A percentile compares a stretch with the other conserved stretches of the same genome.
phyloP scores from a whole-genome alignment of 805 yeast genomes.

The Candida peoriensis region DNA sequence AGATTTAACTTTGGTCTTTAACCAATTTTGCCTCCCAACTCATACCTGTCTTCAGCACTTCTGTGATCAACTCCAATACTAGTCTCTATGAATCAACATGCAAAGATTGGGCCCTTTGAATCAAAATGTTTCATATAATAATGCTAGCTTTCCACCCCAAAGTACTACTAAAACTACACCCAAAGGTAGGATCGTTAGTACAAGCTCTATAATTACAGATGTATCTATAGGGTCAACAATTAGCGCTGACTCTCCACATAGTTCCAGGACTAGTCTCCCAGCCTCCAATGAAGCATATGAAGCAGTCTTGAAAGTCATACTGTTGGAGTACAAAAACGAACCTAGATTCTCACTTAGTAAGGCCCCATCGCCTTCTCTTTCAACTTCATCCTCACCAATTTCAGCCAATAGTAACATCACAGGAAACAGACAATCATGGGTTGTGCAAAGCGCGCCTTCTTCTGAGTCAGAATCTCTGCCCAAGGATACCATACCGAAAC shows the following conservation, averaged over 20 bases:
- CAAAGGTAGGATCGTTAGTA: slow-evolving; percentile 7
- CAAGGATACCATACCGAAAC: slow-evolving; percentile 26
- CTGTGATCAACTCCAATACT: too few relatives aligned
- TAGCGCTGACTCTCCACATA: slow-evolving; percentile 4
- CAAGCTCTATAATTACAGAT: slow-evolving; percentile 8
- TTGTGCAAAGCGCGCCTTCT: slow-evolving; percentile 21
- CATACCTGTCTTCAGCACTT: too few relatives aligned
- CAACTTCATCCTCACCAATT: slow-evolving; percentile 12
- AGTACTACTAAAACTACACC: too few relatives aligned
- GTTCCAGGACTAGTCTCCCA: slow-evolving; percentile 1
- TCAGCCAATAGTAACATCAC: slow-evolving; percentile 22
- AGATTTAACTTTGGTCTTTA: too few relatives aligned
- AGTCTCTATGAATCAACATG: too few relatives aligned
- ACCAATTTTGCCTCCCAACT: too few relatives aligned
- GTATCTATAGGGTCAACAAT: slow-evolving; percentile 12
- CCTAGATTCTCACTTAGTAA: slow-evolving; percentile 44
- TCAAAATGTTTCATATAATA: too few relatives aligned
- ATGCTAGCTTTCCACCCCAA: too few relatives aligned
- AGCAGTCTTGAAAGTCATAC: slow-evolving; percentile 46
- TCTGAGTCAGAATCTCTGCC: slow-evolving; percentile 33
- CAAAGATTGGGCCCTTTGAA: too few relatives aligned
- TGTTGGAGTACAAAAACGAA: slow-evolving; percentile 58
- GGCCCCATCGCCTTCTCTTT: slow-evolving; percentile 5
- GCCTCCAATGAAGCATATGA: slow-evolving; percentile 36
- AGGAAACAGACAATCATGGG: slow-evolving; percentile 25